phyloP scores from a whole-genome alignment of 164 flowering plant species.

The Kingdonia uniflora region DNA sequence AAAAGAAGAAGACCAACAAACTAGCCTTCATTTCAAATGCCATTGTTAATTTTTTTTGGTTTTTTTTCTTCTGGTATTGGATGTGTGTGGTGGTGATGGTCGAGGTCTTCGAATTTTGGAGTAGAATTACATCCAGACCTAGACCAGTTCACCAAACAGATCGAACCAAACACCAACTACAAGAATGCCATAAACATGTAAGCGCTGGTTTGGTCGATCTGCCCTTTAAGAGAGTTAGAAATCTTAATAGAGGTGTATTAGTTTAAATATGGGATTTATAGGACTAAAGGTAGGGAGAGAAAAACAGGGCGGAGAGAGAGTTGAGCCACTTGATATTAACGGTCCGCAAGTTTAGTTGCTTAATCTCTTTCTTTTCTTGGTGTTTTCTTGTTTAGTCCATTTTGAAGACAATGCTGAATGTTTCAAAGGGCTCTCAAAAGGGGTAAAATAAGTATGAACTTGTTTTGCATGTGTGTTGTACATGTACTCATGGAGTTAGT shows the following conservation, averaged over 20 bases:
- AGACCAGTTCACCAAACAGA: constrained; percentile 1
- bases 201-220: neutral
- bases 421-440: too few relatives aligned
- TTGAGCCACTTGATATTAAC: too few relatives aligned
- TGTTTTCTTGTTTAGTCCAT: too few relatives aligned
- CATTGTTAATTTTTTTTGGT: neutral
- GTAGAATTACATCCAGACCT: neutral
- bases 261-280: too few relatives aligned
- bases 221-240: neutral
- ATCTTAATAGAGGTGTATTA: too few relatives aligned
- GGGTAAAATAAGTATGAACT: too few relatives aligned
- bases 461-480: too few relatives aligned
- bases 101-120: neutral
- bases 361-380: too few relatives aligned
- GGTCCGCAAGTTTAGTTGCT: too few relatives aligned
- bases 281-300: neutral
- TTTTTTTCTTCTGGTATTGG: neutral
- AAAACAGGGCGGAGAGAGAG: constrained; percentile 2
- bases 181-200: neutral
- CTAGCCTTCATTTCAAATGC: neutral
- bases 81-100: neutral
- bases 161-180: constrained; percentile 1
- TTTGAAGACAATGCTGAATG: too few relatives aligned
- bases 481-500: too few relatives aligned
- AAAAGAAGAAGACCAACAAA: constrained; percentile 6